Conservation (phyloP, 1,284 basidiomycete species). For the Sanghuangporus weigelae region DNA sequence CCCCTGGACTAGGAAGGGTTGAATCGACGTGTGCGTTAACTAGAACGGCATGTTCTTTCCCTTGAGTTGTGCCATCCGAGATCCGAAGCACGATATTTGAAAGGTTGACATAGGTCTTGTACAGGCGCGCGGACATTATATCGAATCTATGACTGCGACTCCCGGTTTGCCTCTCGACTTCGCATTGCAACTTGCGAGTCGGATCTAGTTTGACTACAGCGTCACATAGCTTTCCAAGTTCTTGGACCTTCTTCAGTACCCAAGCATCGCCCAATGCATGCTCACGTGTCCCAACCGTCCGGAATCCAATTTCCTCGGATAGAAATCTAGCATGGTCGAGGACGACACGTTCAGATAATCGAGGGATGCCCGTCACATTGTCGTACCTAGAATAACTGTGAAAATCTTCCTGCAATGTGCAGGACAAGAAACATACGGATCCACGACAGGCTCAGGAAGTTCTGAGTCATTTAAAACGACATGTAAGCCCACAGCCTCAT, state of each 20-base stretch:
- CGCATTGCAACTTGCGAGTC: slow-evolving; percentile 69
- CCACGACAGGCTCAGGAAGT: slow-evolving; percentile 2
- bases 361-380: slow-evolving; percentile 51
- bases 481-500: not conserved
- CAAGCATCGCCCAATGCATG: slow-evolving; percentile 85
- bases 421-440: slow-evolving; percentile 16
- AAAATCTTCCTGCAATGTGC: not conserved
- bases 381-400: slow-evolving; percentile 24
- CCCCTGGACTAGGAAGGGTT: slow-evolving; percentile 76
- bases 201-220: slow-evolving; percentile 39
- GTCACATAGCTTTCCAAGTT: slow-evolving; percentile 59
- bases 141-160: slow-evolving; percentile 86
- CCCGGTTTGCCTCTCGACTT: slow-evolving; percentile 84
- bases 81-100: slow-evolving; percentile 88
- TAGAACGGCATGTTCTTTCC: slow-evolving; percentile 80
- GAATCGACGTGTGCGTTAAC: slow-evolving; percentile 91
- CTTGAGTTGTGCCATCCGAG: slow-evolving; percentile 70
- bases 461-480: slow-evolving; percentile 27
- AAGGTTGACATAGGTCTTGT: slow-evolving; percentile 88
- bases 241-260: slow-evolving; percentile 66
- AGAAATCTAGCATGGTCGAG: slow-evolving; percentile 57
- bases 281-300: slow-evolving; percentile 88
- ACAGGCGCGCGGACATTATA: slow-evolving; percentile 79
- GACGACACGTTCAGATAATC: slow-evolving; percentile 66
- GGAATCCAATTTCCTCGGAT: slow-evolving; percentile 84